phyloP scores from a whole-genome alignment of 768 basidiomycete genomes.

The Leccinum disarticulatum region DNA sequence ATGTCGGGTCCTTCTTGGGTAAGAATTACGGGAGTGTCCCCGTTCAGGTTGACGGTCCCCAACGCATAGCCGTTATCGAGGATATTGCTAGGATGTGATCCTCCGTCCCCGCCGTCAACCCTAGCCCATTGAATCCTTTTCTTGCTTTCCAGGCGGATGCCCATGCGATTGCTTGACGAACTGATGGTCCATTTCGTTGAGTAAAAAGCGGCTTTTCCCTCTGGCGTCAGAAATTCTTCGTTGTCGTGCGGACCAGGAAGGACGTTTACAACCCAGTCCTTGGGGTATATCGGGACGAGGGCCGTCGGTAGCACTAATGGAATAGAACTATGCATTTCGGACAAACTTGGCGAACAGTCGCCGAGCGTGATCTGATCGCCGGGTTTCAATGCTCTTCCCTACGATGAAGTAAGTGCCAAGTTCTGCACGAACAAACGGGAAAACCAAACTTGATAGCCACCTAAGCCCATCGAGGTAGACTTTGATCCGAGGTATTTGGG shows the following conservation, averaged over 20 bases:
- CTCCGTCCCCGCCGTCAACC: constrained; percentile 60
- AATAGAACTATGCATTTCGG: constrained; percentile 12
- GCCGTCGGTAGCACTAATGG: constrained; percentile 24
- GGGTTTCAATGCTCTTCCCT: constrained; percentile 51
- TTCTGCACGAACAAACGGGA: background rate
- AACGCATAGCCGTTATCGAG: constrained; percentile 59
- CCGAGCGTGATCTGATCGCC: constrained; percentile 53
- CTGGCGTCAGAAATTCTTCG: constrained; percentile 48
- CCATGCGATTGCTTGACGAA: constrained; percentile 60
- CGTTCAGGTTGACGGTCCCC: constrained; percentile 61
- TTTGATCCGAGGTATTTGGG: constrained; percentile 62
- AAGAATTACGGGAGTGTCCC: constrained; percentile 69
- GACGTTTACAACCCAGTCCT: constrained; percentile 51
- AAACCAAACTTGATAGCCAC: constrained; percentile 47
- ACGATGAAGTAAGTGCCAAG: constrained; percentile 6
- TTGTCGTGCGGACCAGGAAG: constrained; percentile 66
- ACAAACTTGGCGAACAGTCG: constrained; percentile 23
- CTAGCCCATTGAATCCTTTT: constrained; percentile 54
- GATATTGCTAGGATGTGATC: constrained; percentile 68
- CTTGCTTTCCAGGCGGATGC: constrained; percentile 53
- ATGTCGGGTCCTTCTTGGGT: constrained; percentile 61
- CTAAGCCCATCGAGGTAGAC: constrained; percentile 61
- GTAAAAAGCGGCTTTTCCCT: constrained; percentile 53
- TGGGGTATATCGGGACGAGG: constrained; percentile 45
- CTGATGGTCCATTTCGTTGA: constrained; percentile 52